A percentile compares a stretch with the other conserved stretches of the same genome.
phyloP scores from a whole-genome alignment of 495 filamentous ascomycete genomes.

The Xylaria grammica region DNA sequence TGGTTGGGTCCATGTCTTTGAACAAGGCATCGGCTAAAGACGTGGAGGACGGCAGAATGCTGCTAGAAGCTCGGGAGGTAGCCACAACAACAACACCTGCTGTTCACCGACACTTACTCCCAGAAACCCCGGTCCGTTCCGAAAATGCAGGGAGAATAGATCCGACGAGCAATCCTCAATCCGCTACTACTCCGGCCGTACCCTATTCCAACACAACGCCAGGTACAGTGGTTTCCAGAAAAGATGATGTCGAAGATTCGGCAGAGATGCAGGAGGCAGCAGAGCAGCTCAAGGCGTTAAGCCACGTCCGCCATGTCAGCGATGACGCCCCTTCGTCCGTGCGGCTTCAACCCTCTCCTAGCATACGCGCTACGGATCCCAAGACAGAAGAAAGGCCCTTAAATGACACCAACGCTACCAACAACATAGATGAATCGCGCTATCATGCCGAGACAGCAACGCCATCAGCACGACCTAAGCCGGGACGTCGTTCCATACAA shows the following conservation, averaged over 20 bases:
- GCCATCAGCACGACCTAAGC: constrained; percentile 49
- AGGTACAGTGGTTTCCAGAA: constrained; percentile 32
- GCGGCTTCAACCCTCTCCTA: constrained; percentile 27
- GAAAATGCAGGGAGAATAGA: constrained; percentile 35
- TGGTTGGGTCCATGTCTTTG: constrained; percentile 49
- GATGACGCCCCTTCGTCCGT: constrained; percentile 42
- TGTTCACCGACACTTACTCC: constrained; percentile 33
- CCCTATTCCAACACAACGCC: constrained; percentile 32
- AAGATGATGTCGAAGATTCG: constrained; percentile 60
- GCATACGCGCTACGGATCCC: constrained; percentile 18
- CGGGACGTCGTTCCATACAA: constrained; percentile 51
- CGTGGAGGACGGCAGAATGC: constrained; percentile 54
- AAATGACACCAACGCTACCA: constrained; percentile 47
- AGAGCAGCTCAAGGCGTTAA: constrained; percentile 62
- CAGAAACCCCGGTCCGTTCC: constrained; percentile 40
- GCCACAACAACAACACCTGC: constrained; percentile 36
- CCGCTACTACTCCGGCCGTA: constrained; percentile 24
- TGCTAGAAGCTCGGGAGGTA: constrained; percentile 50
- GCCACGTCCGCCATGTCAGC: constrained; percentile 57
- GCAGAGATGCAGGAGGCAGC: constrained; percentile 65
- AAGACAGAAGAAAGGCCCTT: constrained; percentile 51
- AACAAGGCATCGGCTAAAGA: constrained; percentile 48
- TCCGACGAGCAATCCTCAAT: constrained; percentile 26
- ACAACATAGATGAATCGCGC: constrained; percentile 43
- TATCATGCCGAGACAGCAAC: constrained; percentile 45